phyloP scores from a whole-genome alignment of 2,329 filamentous ascomycete species.

The Fusarium succisae region DNA sequence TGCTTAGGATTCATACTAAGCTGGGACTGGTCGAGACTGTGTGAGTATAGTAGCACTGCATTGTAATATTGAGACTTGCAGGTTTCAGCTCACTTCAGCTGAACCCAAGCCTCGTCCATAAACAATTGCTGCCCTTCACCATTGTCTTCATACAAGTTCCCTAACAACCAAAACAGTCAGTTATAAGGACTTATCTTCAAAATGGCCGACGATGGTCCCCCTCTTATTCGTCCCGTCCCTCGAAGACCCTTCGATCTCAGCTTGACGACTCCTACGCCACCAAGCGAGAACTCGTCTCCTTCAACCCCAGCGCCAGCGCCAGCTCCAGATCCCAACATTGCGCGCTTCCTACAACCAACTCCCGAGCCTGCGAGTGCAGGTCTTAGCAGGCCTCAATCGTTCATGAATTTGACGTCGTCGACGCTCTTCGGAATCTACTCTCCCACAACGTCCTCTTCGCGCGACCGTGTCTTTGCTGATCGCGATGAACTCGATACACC shows the following conservation, averaged over 20 bases:
- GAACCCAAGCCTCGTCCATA: neutral
- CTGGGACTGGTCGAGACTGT: conserved; percentile 15
- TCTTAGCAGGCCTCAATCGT: conserved; percentile 77
- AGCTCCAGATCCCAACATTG: conserved; percentile 45
- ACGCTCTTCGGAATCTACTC: conserved; percentile 94
- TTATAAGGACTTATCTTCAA: neutral
- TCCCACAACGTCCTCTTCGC: conserved; percentile 67
- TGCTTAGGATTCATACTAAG: neutral
- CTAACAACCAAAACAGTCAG: neutral
- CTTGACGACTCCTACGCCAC: conserved; percentile 57
- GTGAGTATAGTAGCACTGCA: conserved; percentile 29
- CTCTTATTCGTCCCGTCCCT: conserved; percentile 74
- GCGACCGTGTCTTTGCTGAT: conserved; percentile 53
- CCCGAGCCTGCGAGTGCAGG: conserved; percentile 42
- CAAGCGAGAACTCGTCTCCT: conserved; percentile 45
- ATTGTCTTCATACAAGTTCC: neutral
- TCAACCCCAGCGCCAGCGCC: conserved; percentile 29
- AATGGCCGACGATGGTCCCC: conserved; percentile 59
- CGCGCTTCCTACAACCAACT: conserved; percentile 53
- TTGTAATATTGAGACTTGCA: conserved; percentile 20
- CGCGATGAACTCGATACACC: conserved; percentile 72
- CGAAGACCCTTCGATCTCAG: conserved; percentile 75
- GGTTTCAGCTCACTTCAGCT: conserved; percentile 12
- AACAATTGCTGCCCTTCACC: neutral
- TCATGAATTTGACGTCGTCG: conserved; percentile 86